These are phyloP conservation scores for Globisporangium middletonii DNA, from an alignment of 352 stramenopile species.

Conservation along the genomic window DNA sequence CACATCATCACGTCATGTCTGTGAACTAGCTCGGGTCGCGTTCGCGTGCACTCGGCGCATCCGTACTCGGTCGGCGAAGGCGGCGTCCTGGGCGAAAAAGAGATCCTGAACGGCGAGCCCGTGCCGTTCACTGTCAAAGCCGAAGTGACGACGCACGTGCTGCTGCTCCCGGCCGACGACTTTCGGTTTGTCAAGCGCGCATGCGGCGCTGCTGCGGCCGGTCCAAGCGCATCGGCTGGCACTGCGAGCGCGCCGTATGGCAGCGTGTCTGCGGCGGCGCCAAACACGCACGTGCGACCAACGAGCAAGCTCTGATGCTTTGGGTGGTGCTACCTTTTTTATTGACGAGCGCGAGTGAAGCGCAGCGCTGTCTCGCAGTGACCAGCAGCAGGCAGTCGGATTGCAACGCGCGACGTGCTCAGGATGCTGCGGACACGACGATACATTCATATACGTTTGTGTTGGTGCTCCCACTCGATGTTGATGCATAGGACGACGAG, in stretches of 20 bases:
- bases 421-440: too few species aligned
- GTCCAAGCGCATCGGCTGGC: not conserved
- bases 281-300: too few species aligned
- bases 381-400: too few species aligned
- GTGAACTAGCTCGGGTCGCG: conserved; percentile 39
- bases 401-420: too few species aligned
- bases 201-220: not conserved
- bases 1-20: not conserved
- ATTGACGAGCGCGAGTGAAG: too few species aligned
- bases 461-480: too few species aligned
- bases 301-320: not conserved
- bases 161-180: conserved; percentile 60
- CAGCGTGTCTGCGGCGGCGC: too few species aligned
- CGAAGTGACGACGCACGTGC: conserved; percentile 47
- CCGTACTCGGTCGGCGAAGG: conserved; percentile 47
- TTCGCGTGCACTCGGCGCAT: conserved; percentile 63
- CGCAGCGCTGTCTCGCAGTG: too few species aligned
- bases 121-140: conserved; percentile 63
- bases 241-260: not conserved
- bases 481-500: too few species aligned
- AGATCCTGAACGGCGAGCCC: conserved; percentile 66
- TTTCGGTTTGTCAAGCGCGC: conserved; percentile 38
- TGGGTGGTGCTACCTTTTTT: too few species aligned
- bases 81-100: conserved; percentile 52
- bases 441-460: too few species aligned